A percentile compares a stretch with the other conserved stretches of the same genome.
These are phyloP conservation scores for Nyctanthes arbortristis DNA, from an alignment of 257 asterid genomes.

Conservation along the genomic window DNA sequence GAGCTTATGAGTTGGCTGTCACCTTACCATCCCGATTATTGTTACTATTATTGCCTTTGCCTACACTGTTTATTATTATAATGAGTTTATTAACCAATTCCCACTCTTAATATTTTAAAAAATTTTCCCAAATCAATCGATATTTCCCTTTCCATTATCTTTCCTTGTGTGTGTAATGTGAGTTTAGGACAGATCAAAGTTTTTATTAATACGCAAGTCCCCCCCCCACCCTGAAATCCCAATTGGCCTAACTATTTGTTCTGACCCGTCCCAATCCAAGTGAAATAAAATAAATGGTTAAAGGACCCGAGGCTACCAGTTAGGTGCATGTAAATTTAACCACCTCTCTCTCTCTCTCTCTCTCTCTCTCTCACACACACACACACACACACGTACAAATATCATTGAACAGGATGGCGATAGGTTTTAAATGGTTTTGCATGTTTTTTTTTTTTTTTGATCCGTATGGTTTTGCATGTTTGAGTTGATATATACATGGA, in stretches of 20 bases:
- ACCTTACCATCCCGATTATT: slow-evolving; percentile 28
- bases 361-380: not conserved
- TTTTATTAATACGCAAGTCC: slow-evolving; percentile 18
- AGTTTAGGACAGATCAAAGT: slow-evolving; percentile 23
- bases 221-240: slow-evolving; percentile 23
- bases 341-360: not conserved
- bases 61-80: slow-evolving; percentile 26
- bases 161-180: slow-evolving; percentile 10
- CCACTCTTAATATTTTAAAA: not conserved
- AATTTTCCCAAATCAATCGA: slow-evolving; percentile 7
- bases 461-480: slow-evolving; percentile 20
- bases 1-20: slow-evolving; percentile 55
- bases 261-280: slow-evolving; percentile 39
- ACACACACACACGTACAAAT: not conserved
- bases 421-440: not conserved
- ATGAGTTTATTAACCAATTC: slow-evolving; percentile 30
- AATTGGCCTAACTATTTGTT: slow-evolving; percentile 40
- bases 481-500: slow-evolving; percentile 7
- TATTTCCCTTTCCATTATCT: slow-evolving; percentile 23
- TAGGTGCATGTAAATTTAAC: not conserved
- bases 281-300: slow-evolving; percentile 9
- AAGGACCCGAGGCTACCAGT: slow-evolving; percentile 30
- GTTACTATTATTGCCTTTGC: slow-evolving; percentile 44
- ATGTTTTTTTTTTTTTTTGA: too few relatives aligned
- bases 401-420: slow-evolving; percentile 2